Conservation (phyloP, 2,329 filamentous ascomycete species). For the Drechslerella dactyloides region DNA sequence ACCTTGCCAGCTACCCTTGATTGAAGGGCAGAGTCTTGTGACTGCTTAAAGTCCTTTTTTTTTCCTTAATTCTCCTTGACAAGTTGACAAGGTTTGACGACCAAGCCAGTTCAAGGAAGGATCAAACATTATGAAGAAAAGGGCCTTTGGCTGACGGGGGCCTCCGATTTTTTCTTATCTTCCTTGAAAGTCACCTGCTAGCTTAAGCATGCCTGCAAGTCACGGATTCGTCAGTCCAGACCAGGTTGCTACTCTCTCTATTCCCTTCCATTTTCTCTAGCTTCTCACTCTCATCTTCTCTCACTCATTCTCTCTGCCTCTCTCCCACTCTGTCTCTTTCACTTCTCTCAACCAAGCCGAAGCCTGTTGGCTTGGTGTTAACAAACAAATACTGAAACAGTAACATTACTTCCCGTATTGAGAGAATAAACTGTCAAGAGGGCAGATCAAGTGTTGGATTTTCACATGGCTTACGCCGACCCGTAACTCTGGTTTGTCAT, state of each 20-base stretch:
- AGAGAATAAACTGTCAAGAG: constrained; percentile 21
- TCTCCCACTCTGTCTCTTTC: not conserved
- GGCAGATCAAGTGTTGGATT: constrained; percentile 22
- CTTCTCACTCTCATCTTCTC: not conserved
- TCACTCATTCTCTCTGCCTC: not conserved
- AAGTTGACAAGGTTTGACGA: too few relatives aligned
- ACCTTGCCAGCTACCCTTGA: not conserved
- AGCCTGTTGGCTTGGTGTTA: constrained; percentile 32
- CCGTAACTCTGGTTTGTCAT: constrained; percentile 8
- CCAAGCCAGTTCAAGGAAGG: too few relatives aligned
- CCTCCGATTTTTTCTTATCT: constrained; percentile 13
- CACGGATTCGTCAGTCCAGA: not conserved
- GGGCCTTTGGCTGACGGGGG: constrained; percentile 43
- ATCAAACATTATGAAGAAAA: too few relatives aligned
- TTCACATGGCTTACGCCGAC: constrained; percentile 21
- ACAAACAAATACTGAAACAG: constrained; percentile 35
- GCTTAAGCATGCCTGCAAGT: constrained; percentile 7
- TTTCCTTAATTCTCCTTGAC: constrained; percentile 3
- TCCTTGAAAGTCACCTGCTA: constrained; percentile 46
- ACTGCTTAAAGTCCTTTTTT: constrained; percentile 30
- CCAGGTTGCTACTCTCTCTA: not conserved
- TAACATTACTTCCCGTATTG: constrained; percentile 25
- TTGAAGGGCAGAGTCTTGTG: constrained; percentile 38
- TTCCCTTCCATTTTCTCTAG: not conserved
- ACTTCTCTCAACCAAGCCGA: constrained; percentile 32